Evolutionary conservation across 2,329 filamentous ascomycete genomes (phyloP), one percentile per base, ranked within the genome.

Genomic region (Hymenoscyphus repandus): DNA sequence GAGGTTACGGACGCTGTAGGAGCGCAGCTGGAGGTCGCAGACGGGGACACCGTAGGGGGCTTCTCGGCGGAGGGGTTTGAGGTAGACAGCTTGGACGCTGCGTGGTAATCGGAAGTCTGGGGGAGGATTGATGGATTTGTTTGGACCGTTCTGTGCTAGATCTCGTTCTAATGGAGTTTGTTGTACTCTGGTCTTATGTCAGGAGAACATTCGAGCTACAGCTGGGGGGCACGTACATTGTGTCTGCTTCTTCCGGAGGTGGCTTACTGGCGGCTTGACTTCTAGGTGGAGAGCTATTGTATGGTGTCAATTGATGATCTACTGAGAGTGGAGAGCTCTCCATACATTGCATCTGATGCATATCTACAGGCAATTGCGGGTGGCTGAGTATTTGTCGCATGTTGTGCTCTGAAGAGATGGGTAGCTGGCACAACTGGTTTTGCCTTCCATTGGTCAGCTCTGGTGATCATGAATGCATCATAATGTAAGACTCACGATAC

Each of bases 1-100:
- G 52, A 99, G 82, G 61, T 95, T 93, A 53, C 90, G 89, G 33
- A 91, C 76, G 63, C 80, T 90, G 76, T 89, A 99, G 32, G 92
- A 96, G 60, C 93, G 89, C 44, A 99, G 74, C 68, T 99, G 93
- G 32, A 99, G 83, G 68, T 96, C 86, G 73, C 90, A 95, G 10
- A 87, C 83, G 11, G 90, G 90, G 33, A 96, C 80, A 46, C 89
- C 89, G 66, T 88, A 84, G 64, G 84, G 70, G 41, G 87, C 77
- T 65, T 82, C 74, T 56, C 88, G 85, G 62, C 87, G 88, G 46
- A 97, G 77, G 13, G 93, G 92, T 56, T 85, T 82, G 45, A 96
- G 79, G 70, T 95, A 93, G 40, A 95, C 75, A 34, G 92, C 88
- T 72, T 95, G 88, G 30, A 97, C 82, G 56, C 85, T 81, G 62